These are phyloP conservation scores for Tulasnella sp. DNA, from an alignment of 768 basidiomycete species.

Conservation along the genomic window DNA sequence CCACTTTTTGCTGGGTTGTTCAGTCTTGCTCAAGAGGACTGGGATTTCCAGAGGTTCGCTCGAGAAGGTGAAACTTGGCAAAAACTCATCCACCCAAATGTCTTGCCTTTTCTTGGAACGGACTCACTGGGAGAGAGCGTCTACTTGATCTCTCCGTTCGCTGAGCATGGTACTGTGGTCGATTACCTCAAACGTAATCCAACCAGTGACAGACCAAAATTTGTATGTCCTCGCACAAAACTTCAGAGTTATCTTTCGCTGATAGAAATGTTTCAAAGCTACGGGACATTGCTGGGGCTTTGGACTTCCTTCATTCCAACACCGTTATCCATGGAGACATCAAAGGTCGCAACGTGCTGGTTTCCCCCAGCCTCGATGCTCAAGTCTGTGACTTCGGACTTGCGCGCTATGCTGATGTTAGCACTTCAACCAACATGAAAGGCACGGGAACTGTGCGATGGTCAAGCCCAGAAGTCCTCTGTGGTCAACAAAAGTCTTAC, in stretches of 20 bases:
- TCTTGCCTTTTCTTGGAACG: not conserved
- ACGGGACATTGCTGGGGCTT: not conserved
- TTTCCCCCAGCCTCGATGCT: not conserved
- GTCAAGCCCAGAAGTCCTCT: not conserved
- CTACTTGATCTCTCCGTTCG: not conserved
- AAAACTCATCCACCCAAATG: not conserved
- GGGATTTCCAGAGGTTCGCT: not conserved
- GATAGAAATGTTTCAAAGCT: not conserved
- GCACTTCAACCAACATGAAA: not conserved
- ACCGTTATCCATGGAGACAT: not conserved
- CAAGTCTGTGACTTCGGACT: slow-evolving; percentile 3
- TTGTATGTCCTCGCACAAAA: not conserved
- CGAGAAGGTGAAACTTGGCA: slow-evolving; percentile 2
- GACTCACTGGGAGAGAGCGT: not conserved
- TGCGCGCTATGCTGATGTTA: not conserved
- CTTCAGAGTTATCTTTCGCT: not conserved
- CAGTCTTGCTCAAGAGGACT: not conserved
- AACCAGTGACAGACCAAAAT: not conserved
- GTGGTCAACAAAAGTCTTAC: not conserved
- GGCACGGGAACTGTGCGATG: not conserved
- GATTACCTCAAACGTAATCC: not conserved
- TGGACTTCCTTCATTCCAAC: not conserved
- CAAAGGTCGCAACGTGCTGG: not conserved
- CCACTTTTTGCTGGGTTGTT: not conserved
- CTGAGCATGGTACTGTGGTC: not conserved